phyloP scores from a whole-genome alignment of 805 yeast genomes.

The Lipomyces starkeyi region DNA sequence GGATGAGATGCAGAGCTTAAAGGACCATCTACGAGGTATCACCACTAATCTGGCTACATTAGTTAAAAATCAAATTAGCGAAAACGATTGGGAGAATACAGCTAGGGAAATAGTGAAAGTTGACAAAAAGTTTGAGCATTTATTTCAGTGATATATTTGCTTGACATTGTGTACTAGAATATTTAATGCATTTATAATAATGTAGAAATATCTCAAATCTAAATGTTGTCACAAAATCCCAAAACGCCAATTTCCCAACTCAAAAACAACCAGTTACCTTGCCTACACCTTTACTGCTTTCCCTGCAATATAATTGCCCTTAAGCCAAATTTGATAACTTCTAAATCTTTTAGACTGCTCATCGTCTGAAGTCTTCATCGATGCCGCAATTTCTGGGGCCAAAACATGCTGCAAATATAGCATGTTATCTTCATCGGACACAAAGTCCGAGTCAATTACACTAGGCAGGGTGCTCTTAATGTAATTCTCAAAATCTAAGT shows the following conservation, averaged over 20 bases:
- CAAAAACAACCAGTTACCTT: not conserved
- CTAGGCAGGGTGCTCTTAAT: slow-evolving; percentile 52
- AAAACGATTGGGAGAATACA: not conserved
- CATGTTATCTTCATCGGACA: slow-evolving; percentile 28
- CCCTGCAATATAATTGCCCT: slow-evolving; percentile 11
- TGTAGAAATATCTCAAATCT: not conserved
- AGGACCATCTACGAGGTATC: not conserved
- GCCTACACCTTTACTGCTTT: not conserved
- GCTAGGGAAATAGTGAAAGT: slow-evolving; percentile 9
- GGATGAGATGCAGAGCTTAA: not conserved
- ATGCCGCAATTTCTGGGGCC: slow-evolving; percentile 31
- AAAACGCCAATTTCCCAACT: not conserved
- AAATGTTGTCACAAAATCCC: not conserved
- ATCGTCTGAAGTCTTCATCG: slow-evolving; percentile 25
- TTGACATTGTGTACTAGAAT: not conserved
- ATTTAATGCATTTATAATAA: too few species aligned
- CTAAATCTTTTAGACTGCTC: slow-evolving; percentile 31
- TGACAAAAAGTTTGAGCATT: not conserved
- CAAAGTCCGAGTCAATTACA: slow-evolving; percentile 21
- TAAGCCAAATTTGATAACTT: slow-evolving; percentile 30
- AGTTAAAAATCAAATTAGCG: not conserved
- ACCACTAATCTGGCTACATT: not conserved
- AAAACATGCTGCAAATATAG: slow-evolving; percentile 27
- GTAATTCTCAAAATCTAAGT: slow-evolving; percentile 56
- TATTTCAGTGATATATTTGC: not conserved